Evolutionary conservation across 805 yeast species (phyloP).

Genomic region (Zygosaccharomyces rouxii): DNA sequence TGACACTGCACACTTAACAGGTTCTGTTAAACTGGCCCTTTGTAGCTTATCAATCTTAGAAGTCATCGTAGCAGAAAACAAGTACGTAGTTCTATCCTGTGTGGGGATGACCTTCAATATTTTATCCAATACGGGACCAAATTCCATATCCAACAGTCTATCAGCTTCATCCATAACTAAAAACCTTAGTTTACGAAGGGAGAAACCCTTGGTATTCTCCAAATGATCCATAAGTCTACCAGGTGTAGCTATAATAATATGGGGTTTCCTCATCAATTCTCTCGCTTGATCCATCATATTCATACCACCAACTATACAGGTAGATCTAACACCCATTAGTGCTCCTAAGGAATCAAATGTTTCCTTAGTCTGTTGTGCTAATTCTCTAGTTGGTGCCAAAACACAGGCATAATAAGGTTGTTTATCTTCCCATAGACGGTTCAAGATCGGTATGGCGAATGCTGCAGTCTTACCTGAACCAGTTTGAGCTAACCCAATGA

Average conservation of each 20-base stretch:
- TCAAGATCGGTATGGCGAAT: slow-evolving; percentile 91
- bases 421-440: slow-evolving; percentile 85
- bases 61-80: slow-evolving; percentile 97
- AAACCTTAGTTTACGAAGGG: slow-evolving; percentile 69
- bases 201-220: slow-evolving; percentile 87
- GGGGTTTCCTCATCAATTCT: slow-evolving; percentile 91
- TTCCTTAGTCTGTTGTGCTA: slow-evolving; percentile 84
- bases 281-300: slow-evolving; percentile 97
- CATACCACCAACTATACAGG: slow-evolving; percentile 95
- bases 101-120: slow-evolving; percentile 79
- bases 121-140: slow-evolving; percentile 89
- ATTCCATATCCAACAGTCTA: slow-evolving; percentile 90
- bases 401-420: slow-evolving; percentile 86
- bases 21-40: slow-evolving; percentile 83
- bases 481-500: slow-evolving; percentile 94
- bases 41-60: slow-evolving; percentile 91
- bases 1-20: slow-evolving; percentile 87
- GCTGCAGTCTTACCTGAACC: slow-evolving; percentile 99
- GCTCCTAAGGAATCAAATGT: slow-evolving; percentile 93
- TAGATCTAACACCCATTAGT: slow-evolving; percentile 85
- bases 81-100: slow-evolving; percentile 71
- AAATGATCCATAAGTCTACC: slow-evolving; percentile 91
- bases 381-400: slow-evolving; percentile 79
- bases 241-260: slow-evolving; percentile 92
- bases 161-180: slow-evolving; percentile 98